phyloP scores from a whole-genome alignment of 176 grass and related monocot species.

The Paspalum notatum region DNA sequence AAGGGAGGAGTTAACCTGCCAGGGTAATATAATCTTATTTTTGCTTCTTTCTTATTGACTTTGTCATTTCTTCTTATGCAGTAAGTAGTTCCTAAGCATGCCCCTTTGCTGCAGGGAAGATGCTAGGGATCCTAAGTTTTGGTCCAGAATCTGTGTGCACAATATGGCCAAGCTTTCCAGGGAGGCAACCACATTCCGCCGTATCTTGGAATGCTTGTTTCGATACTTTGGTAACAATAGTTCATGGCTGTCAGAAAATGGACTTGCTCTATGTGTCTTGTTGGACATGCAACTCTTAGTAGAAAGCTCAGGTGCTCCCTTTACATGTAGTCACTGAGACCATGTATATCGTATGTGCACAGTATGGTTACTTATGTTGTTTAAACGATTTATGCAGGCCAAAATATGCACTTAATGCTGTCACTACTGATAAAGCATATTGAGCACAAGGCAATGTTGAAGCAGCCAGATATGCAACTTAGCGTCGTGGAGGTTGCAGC shows the following conservation, averaged over 20 bases:
- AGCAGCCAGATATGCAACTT: conserved; percentile 91
- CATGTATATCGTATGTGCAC: not conserved
- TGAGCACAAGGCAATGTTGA: conserved; percentile 84
- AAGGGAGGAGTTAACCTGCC: conserved; percentile 72
- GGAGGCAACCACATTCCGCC: conserved; percentile 91
- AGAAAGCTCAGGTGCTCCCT: conserved; percentile 77
- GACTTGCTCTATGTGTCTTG: conserved; percentile 73
- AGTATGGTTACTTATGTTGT: conserved; percentile 39
- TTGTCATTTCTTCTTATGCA: conserved; percentile 35
- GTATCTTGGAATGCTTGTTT: conserved; percentile 92
- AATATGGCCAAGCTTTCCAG: conserved; percentile 94
- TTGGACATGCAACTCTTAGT: conserved; percentile 91
- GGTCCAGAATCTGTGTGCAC: conserved; percentile 91
- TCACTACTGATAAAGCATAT: conserved; percentile 97
- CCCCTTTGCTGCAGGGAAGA: conserved; percentile 76
- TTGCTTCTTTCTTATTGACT: conserved; percentile 21
- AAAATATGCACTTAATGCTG: conserved; percentile 87
- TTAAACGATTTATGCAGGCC: conserved; percentile 62
- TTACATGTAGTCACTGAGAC: conserved; percentile 21
- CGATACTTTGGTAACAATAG: conserved; percentile 76
- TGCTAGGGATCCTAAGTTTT: conserved; percentile 74
- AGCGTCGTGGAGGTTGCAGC: conserved; percentile 85
- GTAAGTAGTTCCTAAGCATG: conserved; percentile 31
- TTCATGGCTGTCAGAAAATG: conserved; percentile 80
- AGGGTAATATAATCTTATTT: conserved; percentile 57